Base-by-base conservation (phyloP, 768 basidiomycete genomes). In the Mycena kentingensis region DNA sequence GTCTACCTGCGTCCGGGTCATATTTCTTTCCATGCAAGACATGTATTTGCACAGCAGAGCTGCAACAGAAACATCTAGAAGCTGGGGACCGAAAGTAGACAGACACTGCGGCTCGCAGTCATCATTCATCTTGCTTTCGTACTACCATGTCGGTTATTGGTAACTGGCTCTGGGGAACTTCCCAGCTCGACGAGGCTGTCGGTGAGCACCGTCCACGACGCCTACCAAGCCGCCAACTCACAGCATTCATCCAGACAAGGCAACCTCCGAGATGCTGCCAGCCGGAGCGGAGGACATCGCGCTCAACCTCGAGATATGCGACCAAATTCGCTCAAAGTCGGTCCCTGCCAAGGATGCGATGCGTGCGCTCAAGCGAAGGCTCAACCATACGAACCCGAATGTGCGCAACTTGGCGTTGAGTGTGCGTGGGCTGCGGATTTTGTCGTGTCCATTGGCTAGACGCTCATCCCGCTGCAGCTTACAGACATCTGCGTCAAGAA, bases 401-500 rank as follows among this genome's bases (percentile, higher is more conserved):
- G 94, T 96, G 7, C 93, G 94, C 70, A 76, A 95, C 26, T 76
- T 94, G 52, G 83, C 93, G n/a, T 79, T 97, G 12, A 77, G 82
- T 11, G 94, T 96, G 66, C 63, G 91, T 79, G 51, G 29, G 36
- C 45, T 31, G 7, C 25, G 19, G 29, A 24, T 34, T 39, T 32
- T 47, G 46, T 58, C 62, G 39, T 37, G 13, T 45, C n/a, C 21
- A 5, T 18, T 24, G n/a, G 25, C 32, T 24, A 51, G 42, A 51
- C 27, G 15, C 5, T 27, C 15, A 47, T 27, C 46, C 11, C 66
- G 22, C 11, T 42, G 7, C 41, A 96, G 90, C 77, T 98, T 43
- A 85, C 90, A 41, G 97, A 98, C 69, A 78, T 86, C 8, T 94
- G 92, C 63, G 81, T 98, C 68, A 99, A 99, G 85, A 99, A 99